Percentiles rank a stretch among this genome's conserved stretches.
Conservation (phyloP, 2,329 filamentous ascomycete genomes). For the Aspergillus sp. region DNA sequence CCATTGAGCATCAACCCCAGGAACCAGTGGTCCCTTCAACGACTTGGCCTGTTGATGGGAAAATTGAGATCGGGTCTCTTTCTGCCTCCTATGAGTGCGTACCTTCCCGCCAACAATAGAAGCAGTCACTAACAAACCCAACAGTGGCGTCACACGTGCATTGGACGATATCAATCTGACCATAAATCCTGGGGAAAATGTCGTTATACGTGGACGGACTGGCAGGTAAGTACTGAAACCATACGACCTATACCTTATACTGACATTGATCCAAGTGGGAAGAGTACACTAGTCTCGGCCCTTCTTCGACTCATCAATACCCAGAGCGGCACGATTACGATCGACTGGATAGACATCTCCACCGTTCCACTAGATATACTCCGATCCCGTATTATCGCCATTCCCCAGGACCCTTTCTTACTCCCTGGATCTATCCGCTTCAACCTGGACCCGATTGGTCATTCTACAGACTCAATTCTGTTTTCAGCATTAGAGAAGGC, state of each 20-base stretch:
- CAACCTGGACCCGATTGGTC: background rate
- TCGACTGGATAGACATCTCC: background rate
- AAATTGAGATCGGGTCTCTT: background rate
- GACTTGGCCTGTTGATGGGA: background rate
- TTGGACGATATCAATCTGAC: background rate
- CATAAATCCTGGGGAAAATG: background rate
- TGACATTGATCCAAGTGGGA: background rate
- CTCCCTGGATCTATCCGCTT: background rate
- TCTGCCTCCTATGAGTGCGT: constrained; percentile 1
- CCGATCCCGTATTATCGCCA: background rate
- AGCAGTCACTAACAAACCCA: background rate
- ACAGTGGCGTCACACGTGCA: background rate
- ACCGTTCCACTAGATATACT: background rate
- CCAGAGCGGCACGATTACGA: background rate
- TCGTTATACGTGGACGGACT: background rate
- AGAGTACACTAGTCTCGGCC: background rate
- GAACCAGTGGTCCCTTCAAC: background rate
- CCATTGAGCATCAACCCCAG: background rate
- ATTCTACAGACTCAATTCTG: background rate
- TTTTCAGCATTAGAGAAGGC: background rate
- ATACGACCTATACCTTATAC: background rate
- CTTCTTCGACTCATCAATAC: background rate
- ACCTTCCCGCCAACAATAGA: background rate
- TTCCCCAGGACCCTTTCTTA: background rate
- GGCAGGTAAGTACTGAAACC: background rate